Percentiles rank a stretch among this genome's conserved stretches.
phyloP scores from a whole-genome alignment of 116 monocot species.

The Iris pallida region DNA sequence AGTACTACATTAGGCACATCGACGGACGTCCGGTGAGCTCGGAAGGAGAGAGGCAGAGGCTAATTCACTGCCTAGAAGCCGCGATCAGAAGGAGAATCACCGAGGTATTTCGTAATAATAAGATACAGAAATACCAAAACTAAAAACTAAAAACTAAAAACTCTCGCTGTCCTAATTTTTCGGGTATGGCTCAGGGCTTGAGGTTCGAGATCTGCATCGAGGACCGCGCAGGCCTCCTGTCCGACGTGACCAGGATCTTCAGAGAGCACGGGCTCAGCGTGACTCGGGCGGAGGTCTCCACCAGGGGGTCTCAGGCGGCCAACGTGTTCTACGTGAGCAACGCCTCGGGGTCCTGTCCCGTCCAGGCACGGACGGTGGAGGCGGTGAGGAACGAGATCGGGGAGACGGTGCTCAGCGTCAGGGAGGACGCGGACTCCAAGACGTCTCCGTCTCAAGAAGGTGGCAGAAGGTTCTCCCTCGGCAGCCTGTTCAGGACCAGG shows the following conservation, averaged over 20 bases:
- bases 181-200: constrained; percentile 33
- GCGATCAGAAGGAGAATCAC: constrained; percentile 58
- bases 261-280: constrained; percentile 67
- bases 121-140: too few species aligned
- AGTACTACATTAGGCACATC: constrained; percentile 74
- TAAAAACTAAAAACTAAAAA: too few species aligned
- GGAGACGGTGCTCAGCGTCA: constrained; percentile 47
- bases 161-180: too few species aligned
- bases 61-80: constrained; percentile 67
- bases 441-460: constrained; percentile 15
- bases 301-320: constrained; percentile 47
- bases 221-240: constrained; percentile 65
- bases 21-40: constrained; percentile 62
- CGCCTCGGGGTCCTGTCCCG: constrained; percentile 40
- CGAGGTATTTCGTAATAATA: constrained; percentile 22
- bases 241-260: constrained; percentile 66
- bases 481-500: constrained; percentile 50
- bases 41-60: constrained; percentile 57
- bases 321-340: constrained; percentile 73
- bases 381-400: constrained; percentile 60
- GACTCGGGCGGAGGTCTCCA: constrained; percentile 55
- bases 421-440: constrained; percentile 23
- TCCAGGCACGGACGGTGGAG: constrained; percentile 42
- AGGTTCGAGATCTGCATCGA: constrained; percentile 62
- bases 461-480: constrained; percentile 33